Evolutionary conservation across 495 filamentous ascomycete species (phyloP), one percentile per base, ranked within the genome.

Genomic region (Beverwykella pulmonaria): DNA sequence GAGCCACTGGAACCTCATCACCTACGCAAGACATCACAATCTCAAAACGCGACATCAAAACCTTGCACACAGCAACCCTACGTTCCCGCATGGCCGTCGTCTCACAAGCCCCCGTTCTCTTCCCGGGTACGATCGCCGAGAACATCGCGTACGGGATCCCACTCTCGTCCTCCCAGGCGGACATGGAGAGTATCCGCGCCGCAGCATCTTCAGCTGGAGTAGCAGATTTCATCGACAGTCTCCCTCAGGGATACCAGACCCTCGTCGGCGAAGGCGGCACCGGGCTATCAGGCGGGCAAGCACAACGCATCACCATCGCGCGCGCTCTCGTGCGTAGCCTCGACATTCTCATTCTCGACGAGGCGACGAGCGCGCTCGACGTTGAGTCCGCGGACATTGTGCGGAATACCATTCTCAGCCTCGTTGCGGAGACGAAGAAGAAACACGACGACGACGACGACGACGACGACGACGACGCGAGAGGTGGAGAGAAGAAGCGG

Each of bases 351-450:
- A 83, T 98, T 0, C 75, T 98, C 14, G 94, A 98, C 64, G 94
- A 98, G 75, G 89, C 93, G 3, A 98, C 94, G 0, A 90, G 86
- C 27, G 87, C 86, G 32, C 76, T 98, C 14, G 94, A 98, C 73
- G 80, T 80, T 0, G 83, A 86, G 63, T 87, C 81, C n/a, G 89
- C 90, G 1, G 83, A 80, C 34, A 77, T 82, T 6, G 83, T 98
- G 15, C 79, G 87, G n/a, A 75, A 82, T 23, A 87, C 88, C 4
- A 81, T 98, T 22, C 66, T 74, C 27, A 67, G 72, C 9, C 70
- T 92, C 23, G 78, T 88, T 26, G 49, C 25, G 29, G 56, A 59
- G 39, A 20, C 39, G 1, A 53, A 36, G 53, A 53, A 59, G 20
- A 14, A 44, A 4, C 8, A 44, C 32, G 32, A 34, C 32, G 32